phyloP scores from a whole-genome alignment of 495 filamentous ascomycete species.

The Jackrogersella minutella region DNA sequence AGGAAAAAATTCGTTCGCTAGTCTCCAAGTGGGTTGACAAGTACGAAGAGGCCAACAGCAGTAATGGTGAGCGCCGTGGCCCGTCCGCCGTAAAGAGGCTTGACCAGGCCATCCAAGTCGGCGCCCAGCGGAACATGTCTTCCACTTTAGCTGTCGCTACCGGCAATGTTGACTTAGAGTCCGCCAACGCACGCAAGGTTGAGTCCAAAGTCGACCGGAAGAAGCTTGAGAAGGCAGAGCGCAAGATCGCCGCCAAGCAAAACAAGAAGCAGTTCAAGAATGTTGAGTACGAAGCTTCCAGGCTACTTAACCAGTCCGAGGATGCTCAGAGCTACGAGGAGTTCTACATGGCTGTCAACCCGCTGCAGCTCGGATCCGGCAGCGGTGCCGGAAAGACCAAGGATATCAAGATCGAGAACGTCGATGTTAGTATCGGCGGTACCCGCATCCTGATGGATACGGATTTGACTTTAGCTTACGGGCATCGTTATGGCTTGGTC shows the following conservation, averaged over 20 bases:
- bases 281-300: slow-evolving; percentile 95
- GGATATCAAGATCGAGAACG: slow-evolving; percentile 96
- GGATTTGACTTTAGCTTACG: slow-evolving; percentile 87
- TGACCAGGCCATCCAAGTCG: slow-evolving; percentile 95
- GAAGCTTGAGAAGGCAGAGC: slow-evolving; percentile 99
- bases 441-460: slow-evolving; percentile 90
- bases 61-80: slow-evolving; percentile 60
- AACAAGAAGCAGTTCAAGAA: slow-evolving; percentile 98
- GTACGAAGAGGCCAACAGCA: slow-evolving; percentile 76
- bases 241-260: slow-evolving; percentile 98
- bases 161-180: slow-evolving; percentile 88
- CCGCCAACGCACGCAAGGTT: slow-evolving; percentile 88
- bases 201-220: slow-evolving; percentile 98
- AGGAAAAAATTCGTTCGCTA: slow-evolving; percentile 77
- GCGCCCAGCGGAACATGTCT: slow-evolving; percentile 91
- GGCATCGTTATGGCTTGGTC: slow-evolving; percentile 94
- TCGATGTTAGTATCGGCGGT: slow-evolving; percentile 92
- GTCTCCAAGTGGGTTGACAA: slow-evolving; percentile 91
- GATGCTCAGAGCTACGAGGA: slow-evolving; percentile 96
- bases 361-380: slow-evolving; percentile 81
- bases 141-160: slow-evolving; percentile 90
- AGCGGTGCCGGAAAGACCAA: slow-evolving; percentile 83
- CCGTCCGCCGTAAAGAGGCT: slow-evolving; percentile 84
- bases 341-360: slow-evolving; percentile 99
- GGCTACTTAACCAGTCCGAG: slow-evolving; percentile 81